phyloP scores from a whole-genome alignment of 2,329 filamentous ascomycete species.

The Pseudopithomyces maydicus region DNA sequence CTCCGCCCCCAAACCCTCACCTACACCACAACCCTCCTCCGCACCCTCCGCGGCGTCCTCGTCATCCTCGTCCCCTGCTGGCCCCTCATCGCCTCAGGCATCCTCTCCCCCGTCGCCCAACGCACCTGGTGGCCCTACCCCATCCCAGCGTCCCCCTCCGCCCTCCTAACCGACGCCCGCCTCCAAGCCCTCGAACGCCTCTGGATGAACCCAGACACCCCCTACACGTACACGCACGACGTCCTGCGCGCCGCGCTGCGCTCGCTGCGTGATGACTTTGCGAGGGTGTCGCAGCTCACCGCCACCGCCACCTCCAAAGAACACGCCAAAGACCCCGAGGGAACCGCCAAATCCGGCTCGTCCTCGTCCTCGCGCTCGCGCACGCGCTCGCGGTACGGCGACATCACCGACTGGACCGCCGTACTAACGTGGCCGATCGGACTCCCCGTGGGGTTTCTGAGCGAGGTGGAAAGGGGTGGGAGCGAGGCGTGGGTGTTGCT shows the following conservation, averaged over 20 bases:
- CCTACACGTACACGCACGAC: conserved; percentile 32
- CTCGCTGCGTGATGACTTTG: conserved; percentile 25
- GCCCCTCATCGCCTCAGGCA: conserved; percentile 22
- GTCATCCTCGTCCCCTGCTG: conserved; percentile 33
- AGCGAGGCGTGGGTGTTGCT: conserved; percentile 35
- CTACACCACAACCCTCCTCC: conserved; percentile 17
- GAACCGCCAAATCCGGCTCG: too few species aligned
- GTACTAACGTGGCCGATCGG: conserved; percentile 23
- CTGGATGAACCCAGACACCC: conserved; percentile 26
- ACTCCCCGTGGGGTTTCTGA: conserved; percentile 20
- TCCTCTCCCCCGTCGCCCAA: conserved; percentile 19
- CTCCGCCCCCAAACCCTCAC: not conserved
- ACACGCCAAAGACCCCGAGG: too few species aligned
- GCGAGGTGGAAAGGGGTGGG: conserved; percentile 23
- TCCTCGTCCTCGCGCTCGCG: too few species aligned
- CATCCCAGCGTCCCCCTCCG: conserved; percentile 15
- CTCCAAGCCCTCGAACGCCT: conserved; percentile 23
- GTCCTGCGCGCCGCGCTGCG: conserved; percentile 20
- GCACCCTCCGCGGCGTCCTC: conserved; percentile 25
- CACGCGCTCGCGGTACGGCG: not conserved
- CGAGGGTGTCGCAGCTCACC: conserved; percentile 27
- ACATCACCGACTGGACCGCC: conserved; percentile 25
- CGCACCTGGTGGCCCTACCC: conserved; percentile 34
- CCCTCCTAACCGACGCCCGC: conserved; percentile 21
- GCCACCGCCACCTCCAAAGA: too few species aligned